Evolutionary conservation across 805 yeast species (phyloP), one percentile per base, ranked within the genome.

Genomic region (Candida ortonii): DNA sequence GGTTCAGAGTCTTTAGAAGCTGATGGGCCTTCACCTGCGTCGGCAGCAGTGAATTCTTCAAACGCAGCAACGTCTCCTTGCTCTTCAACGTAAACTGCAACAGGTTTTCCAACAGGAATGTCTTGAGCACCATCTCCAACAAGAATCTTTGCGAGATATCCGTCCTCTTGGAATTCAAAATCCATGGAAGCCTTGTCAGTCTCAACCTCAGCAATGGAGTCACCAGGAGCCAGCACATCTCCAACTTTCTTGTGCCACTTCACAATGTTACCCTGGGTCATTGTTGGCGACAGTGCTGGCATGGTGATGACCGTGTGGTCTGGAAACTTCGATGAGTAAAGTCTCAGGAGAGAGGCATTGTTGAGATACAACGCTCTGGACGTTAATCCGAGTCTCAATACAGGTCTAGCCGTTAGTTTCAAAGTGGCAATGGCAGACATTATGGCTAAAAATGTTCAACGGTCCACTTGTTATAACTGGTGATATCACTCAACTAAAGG

Each of bases 271-370:
- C 98, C 98, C 59, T 85, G 90, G 43, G 96, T 84, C 99, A 93
- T 93, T 35, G 99, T 93, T 47, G 99, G 98, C n/a, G 97, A 90
- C 54, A 93, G 71, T 7, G 99, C 98, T 30, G 98, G 99, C 98
- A 93, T 93, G 61, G 81, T 82, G 53, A 93, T 87, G 56, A 93
- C 80, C 41, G 84, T 78, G 65, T 93, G 97, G 14, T 49, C 56
- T 22, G 66, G 67, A 47, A 54, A 62, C 28, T 59, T 57, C 33
- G 54, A 46, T 24, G 57, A 53, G 30, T 47, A 50, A 12, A 38
- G 38, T 49, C 56, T 52, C n/a, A 32, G 28, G 14, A 41, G 22
- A 15, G 37, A 39, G 17, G 41, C 23, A 29, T 34, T 38, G 30
- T 38, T 42, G 25, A 36, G 27, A 31, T 34, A 33, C 22, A 41